Evolutionary conservation across 2,329 filamentous ascomycete genomes (phyloP), one percentile per base, ranked within the genome.

Genomic region (Myriosclerotinia duriaeana): DNA sequence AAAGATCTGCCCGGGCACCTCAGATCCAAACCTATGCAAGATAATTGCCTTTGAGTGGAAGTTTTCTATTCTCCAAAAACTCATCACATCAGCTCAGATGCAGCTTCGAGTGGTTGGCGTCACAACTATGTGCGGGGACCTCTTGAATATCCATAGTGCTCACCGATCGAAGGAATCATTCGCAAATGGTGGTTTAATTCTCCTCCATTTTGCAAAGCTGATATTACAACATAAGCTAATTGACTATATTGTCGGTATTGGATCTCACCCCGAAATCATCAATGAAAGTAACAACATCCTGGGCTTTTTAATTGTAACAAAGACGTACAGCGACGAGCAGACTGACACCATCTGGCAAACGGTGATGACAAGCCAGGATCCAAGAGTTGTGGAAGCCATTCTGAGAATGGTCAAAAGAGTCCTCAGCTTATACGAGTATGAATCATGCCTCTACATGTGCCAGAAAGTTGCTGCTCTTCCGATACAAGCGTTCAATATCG

Each of bases 251-350:
- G 85, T 97, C 62, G 92, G 94, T 2, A 88, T 94, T 17, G 93
- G 93, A 66, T 97, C 94, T 42, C 95, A 98, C 74, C 92, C 93
- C 1, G 93, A 97, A 74, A 87, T 98, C 64, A 95, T 96, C 26
- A 83, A 85, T 46, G 87, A 93, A 71, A 91, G 91, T 73, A 84
- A 85, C 52, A 96, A 97, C 70, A 90, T 98, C 64, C 82, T 97
- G 58, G 91, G 91, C 0, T 98, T 98, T 74, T 81, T 98, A 62
- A 85, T 92, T 30, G 90, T 95, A 17, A 95, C 91, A 0, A 83
- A 84, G 64, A 89, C 87, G 17, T 97, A 94, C 77, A 86, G 84
- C 0, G 78, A 87, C 44, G 78, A 83, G 26, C 89, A 96, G 74
- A 91, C 91, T 0, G 90, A 97, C 74, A 83, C 86, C 20, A 85